Base-by-base conservation (phyloP, 2,329 filamentous ascomycete genomes). In the Plectosphaerella cucumerina region DNA sequence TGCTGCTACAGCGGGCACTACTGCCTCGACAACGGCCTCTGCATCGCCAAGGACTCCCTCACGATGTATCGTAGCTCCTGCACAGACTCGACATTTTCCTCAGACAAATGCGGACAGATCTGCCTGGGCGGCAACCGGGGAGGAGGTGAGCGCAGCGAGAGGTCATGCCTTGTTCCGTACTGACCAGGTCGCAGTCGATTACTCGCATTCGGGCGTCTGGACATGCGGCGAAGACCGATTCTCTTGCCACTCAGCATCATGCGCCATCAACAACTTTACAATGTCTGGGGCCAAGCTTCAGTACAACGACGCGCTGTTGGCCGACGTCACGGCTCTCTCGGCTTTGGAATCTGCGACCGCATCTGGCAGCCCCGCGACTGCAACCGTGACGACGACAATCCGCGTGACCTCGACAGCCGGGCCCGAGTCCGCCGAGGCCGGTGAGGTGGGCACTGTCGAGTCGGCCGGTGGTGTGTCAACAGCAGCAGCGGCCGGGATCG, bases 11-110 rank as follows among this genome's bases (percentile, higher is more conserved):
- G 17, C 39, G 50, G 33, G 9, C 34, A 53, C 5, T 54, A 54
- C 6, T 54, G 53, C 35, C 53, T 50, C 50, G 48, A 41, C 41
- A 54, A 54, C 51, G 53, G 53, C 5, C 45, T 50, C n/a, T 54
- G 53, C n/a, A 49, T 53, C 11, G 53, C 50, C 17, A 49, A 52
- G 14, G 50, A 17, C 14, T 51, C 53, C 20, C 20, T 45, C 12
- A 54, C 44, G 6, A 53, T 52, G 47, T 54, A 54, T 34, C 53
- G 53, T 3, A 50, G 53, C 9, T 51, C 37, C 2, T 54, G 53
- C 15, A 54, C 50, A 5, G 53, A 53, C 23, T 20, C 41, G 18
- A 22, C 50, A 8, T 54, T 31, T 23, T 3, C 14, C 5, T 39
- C 31, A 22, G 35, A 34, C 1, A 51, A 51, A 4, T 54, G 53